phyloP scores from a whole-genome alignment of 805 yeast genomes.

The Metschnikowia bowlesiae region DNA sequence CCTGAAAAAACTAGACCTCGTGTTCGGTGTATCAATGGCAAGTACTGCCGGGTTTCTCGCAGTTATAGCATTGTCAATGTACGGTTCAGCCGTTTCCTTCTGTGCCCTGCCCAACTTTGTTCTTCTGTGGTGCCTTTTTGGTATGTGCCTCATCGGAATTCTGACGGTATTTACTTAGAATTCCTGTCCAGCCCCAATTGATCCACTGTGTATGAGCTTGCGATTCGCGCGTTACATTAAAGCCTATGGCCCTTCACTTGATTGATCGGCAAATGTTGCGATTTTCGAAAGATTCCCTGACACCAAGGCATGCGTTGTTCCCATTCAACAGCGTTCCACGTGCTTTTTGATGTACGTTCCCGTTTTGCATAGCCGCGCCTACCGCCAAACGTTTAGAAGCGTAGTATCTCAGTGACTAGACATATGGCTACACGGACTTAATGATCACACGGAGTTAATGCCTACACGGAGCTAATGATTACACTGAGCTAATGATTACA shows the following conservation, averaged over 20 bases:
- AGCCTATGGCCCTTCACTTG: neutral
- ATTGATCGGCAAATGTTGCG: neutral
- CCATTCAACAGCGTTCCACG: neutral
- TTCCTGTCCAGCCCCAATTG: neutral
- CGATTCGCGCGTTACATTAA: neutral
- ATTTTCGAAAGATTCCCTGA: neutral
- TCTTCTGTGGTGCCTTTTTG: constrained; percentile 55
- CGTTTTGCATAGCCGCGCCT: no score
- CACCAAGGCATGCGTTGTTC: neutral
- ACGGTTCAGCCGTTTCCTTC: constrained; percentile 74
- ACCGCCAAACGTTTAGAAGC: no score
- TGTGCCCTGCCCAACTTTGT: constrained; percentile 57
- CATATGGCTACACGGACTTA: no score
- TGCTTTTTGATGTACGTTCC: neutral
- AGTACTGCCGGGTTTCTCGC: constrained; percentile 80
- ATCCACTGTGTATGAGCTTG: neutral
- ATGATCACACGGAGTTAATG: no score
- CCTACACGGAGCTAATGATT: no score
- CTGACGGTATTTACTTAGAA: constrained; percentile 22
- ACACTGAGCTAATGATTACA: no score
- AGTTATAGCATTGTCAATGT: constrained; percentile 82
- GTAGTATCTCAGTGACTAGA: no score
- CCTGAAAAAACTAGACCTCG: constrained; percentile 26
- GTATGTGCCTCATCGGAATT: constrained; percentile 55
- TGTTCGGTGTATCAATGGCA: constrained; percentile 62